phyloP scores from a whole-genome alignment of 1,139 yeast genomes.

The Kodamaea suecica region DNA sequence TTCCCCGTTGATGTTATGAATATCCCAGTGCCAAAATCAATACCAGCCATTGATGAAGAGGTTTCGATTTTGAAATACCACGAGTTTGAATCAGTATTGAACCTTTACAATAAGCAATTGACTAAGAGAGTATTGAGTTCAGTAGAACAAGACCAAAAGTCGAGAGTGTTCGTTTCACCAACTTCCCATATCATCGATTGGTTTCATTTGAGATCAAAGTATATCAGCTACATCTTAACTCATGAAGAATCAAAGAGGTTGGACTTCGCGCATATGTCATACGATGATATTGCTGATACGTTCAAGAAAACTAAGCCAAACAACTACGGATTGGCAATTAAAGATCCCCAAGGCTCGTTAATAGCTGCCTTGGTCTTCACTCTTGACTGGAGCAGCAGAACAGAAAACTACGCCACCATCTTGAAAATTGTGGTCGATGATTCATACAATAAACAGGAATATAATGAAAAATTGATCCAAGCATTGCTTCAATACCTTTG shows the following conservation, averaged over 20 bases:
- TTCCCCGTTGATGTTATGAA: slow-evolving; percentile 42
- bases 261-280: slow-evolving; percentile 24
- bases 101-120: slow-evolving; percentile 21
- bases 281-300: slow-evolving; percentile 23
- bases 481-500: slow-evolving; percentile 22
- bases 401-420: slow-evolving; percentile 27
- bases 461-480: slow-evolving; percentile 23
- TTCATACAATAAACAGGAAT: slow-evolving; percentile 18
- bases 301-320: slow-evolving; percentile 26
- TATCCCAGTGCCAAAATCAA: slow-evolving; percentile 12
- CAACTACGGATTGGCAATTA: slow-evolving; percentile 32
- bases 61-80: slow-evolving; percentile 26
- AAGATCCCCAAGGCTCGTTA: slow-evolving; percentile 15
- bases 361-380: slow-evolving; percentile 41
- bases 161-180: slow-evolving; percentile 32
- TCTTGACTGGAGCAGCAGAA: slow-evolving; percentile 29
- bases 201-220: slow-evolving; percentile 45
- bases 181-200: slow-evolving; percentile 36
- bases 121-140: slow-evolving; percentile 16
- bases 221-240: slow-evolving; percentile 30
- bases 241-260: slow-evolving; percentile 17
- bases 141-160: slow-evolving; percentile 25
- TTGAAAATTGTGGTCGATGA: slow-evolving; percentile 27
- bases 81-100: slow-evolving; percentile 28
- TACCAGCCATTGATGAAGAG: slow-evolving; percentile 6